Evolutionary conservation across 345 rosid species (phyloP).

Genomic region (Nasturtium officinale): DNA sequence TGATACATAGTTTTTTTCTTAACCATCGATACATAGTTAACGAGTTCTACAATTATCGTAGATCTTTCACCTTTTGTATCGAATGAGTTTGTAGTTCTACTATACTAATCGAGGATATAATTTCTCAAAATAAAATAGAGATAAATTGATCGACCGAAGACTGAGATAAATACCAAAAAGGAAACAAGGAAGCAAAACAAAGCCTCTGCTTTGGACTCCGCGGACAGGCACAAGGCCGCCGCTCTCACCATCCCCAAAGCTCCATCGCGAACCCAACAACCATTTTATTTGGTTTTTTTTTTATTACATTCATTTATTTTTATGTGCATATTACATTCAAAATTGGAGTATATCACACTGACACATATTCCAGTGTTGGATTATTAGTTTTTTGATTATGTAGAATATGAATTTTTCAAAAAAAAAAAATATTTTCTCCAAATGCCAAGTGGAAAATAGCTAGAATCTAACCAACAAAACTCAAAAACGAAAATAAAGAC

Average conservation of each 20-base stretch:
- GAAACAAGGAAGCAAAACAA: neutral
- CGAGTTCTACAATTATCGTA: too few relatives aligned
- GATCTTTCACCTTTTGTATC: too few relatives aligned
- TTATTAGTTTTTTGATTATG: neutral
- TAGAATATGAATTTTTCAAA: neutral
- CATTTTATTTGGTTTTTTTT: neutral
- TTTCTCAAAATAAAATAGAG: neutral
- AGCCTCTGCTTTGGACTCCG: slow-evolving; percentile 28
- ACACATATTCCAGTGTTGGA: neutral
- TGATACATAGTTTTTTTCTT: neutral
- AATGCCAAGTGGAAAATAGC: neutral
- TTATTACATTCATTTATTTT: neutral
- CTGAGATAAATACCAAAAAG: neutral
- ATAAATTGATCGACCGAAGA: neutral
- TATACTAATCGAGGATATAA: neutral
- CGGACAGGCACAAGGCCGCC: slow-evolving; percentile 36
- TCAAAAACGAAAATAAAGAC: neutral
- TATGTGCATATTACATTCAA: neutral
- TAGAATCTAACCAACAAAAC: neutral
- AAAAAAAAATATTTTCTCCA: neutral
- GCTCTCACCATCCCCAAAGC: slow-evolving; percentile 30
- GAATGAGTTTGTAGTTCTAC: neutral
- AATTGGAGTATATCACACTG: neutral
- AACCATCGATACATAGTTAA: too few relatives aligned
- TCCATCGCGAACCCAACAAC: slow-evolving; percentile 26